These are phyloP conservation scores for Apiotrichum porosum DNA, from an alignment of 1,284 basidiomycete genomes.

Conservation along the genomic window DNA sequence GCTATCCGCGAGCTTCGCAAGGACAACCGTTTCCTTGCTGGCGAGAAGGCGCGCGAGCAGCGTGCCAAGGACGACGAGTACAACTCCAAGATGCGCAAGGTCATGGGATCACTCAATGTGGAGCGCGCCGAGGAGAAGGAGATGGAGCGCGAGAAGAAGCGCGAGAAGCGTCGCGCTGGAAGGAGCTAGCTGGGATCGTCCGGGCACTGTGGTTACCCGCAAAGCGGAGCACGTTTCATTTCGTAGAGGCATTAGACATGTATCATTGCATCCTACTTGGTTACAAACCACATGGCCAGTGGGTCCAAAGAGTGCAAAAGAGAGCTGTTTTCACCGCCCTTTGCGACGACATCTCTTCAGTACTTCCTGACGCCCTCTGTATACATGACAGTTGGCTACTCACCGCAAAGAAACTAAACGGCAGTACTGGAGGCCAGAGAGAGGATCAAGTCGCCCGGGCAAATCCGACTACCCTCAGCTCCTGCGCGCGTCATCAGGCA, in stretches of 20 bases:
- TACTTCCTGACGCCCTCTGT: no score
- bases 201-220: no score
- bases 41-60: constrained; percentile 76
- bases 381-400: no score
- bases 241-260: neutral
- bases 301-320: no score
- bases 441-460: no score
- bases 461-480: no score
- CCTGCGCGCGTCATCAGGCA: no score
- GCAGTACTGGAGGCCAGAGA: no score
- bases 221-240: no score
- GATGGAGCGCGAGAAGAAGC: constrained; percentile 68
- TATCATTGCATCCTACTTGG: neutral
- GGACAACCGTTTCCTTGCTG: constrained; percentile 88
- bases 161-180: constrained; percentile 60
- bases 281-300: neutral
- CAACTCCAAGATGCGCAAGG: constrained; percentile 72
- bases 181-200: constrained; percentile 1
- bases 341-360: no score
- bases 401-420: no score
- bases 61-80: constrained; percentile 75
- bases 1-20: constrained; percentile 94
- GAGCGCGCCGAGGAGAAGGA: constrained; percentile 95
- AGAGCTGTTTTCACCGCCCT: no score
- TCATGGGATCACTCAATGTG: constrained; percentile 73